Evolutionary conservation across 805 yeast genomes (phyloP).

Genomic region (Candida khao-thaluensis): DNA sequence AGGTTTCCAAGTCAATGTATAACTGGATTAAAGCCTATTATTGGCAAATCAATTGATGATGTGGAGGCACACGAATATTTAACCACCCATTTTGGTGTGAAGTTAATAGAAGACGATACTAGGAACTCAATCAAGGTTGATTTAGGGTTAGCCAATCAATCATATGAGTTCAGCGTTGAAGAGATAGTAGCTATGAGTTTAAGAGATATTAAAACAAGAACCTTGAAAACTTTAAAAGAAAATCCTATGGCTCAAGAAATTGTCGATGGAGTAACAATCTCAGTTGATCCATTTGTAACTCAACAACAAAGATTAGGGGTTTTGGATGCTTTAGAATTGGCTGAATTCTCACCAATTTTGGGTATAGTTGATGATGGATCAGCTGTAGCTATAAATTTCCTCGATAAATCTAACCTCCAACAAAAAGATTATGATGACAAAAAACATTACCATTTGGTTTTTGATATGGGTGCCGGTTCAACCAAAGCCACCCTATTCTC

Average conservation of each 20-base stretch:
- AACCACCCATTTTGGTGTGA: slow-evolving; percentile 59
- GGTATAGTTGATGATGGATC: slow-evolving; percentile 85
- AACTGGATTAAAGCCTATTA: slow-evolving; percentile 62
- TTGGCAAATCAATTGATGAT: slow-evolving; percentile 62
- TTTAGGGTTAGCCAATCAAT: slow-evolving; percentile 34
- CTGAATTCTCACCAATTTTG: slow-evolving; percentile 58
- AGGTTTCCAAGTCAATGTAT: slow-evolving; percentile 73
- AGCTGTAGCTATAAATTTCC: slow-evolving; percentile 86
- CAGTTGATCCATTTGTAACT: slow-evolving; percentile 73
- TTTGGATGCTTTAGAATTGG: slow-evolving; percentile 67
- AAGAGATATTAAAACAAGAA: slow-evolving; percentile 62
- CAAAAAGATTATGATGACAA: slow-evolving; percentile 32
- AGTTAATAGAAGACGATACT: slow-evolving; percentile 37
- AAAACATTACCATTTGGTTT: slow-evolving; percentile 65
- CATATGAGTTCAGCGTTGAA: slow-evolving; percentile 52
- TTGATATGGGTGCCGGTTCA: slow-evolving; percentile 92
- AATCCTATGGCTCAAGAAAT: slow-evolving; percentile 48
- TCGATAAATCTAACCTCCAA: slow-evolving; percentile 48
- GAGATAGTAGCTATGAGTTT: slow-evolving; percentile 84
- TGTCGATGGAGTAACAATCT: slow-evolving; percentile 66
- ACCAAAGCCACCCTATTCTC: slow-evolving; percentile 85
- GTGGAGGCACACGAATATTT: slow-evolving; percentile 47
- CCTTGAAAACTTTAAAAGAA: slow-evolving; percentile 56
- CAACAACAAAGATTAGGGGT: slow-evolving; percentile 69
- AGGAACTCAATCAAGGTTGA: slow-evolving; percentile 58